These are phyloP conservation scores for Schizosaccharomyces japonicus DNA, from an alignment of 805 yeast species.

Conservation along the genomic window DNA sequence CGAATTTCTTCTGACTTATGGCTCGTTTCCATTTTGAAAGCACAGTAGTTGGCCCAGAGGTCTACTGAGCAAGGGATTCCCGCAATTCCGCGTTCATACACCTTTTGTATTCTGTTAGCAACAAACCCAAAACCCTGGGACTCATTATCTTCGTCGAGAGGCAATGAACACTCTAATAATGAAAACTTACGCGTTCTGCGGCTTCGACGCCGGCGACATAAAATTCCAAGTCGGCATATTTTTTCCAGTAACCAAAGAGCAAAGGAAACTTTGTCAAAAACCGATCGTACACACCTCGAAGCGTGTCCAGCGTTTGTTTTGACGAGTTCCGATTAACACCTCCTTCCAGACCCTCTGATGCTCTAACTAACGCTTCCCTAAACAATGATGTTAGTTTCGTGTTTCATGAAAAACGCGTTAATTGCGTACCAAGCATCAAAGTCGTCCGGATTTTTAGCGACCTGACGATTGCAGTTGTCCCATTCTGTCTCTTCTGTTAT, in stretches of 20 bases:
- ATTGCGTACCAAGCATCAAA: slow-evolving; percentile 11
- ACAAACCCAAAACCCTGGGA: neutral
- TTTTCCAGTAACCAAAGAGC: slow-evolving; percentile 21
- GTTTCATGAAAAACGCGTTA: neutral
- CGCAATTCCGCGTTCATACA: slow-evolving; percentile 17
- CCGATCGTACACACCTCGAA: slow-evolving; percentile 14
- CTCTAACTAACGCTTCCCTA: slow-evolving; percentile 16
- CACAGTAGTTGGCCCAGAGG: slow-evolving; percentile 19
- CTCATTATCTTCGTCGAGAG: neutral
- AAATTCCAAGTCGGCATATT: slow-evolving; percentile 20
- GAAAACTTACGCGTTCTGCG: slow-evolving; percentile 12
- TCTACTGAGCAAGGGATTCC: slow-evolving; percentile 15
- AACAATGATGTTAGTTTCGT: neutral
- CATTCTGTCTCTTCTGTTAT: slow-evolving; percentile 9
- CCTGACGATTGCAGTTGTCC: slow-evolving; percentile 6
- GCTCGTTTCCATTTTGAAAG: slow-evolving; percentile 15
- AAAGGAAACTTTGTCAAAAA: slow-evolving; percentile 18
- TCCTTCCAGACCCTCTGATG: slow-evolving; percentile 14
- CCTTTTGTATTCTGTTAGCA: slow-evolving; percentile 3
- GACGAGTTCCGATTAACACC: slow-evolving; percentile 15
- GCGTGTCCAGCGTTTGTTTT: slow-evolving; percentile 12
- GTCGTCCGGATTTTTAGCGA: slow-evolving; percentile 14
- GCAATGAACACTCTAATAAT: neutral
- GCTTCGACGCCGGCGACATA: slow-evolving; percentile 14
- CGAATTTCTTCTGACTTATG: slow-evolving; percentile 11